Base-by-base conservation (phyloP, 140 eudicot genomes). In the Erigeron philadelphicus region DNA sequence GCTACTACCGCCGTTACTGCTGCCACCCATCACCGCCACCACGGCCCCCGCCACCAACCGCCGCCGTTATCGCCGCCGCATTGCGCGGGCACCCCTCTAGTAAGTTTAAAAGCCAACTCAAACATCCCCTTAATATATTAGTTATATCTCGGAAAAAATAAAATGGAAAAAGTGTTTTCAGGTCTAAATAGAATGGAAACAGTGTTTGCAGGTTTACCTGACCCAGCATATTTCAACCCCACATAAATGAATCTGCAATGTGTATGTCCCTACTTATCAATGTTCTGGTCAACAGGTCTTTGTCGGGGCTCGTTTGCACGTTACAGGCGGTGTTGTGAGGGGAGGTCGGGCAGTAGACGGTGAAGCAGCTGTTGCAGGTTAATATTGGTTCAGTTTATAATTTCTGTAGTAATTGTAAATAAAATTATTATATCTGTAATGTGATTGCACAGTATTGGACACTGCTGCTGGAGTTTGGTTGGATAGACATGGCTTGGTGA, bases 401-500 rank as follows among this genome's bases (percentile, higher is more conserved):
- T 38, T 67, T 23, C 5, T 64, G 23, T 9, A 72, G 61, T 60
- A 19, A 55, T 42, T 11, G 38, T 66, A 17, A 46, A 63, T 21
- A 50, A 11, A 56, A 16, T 12, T 47, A 48, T 5, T 56, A 21
- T 63, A 19, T 64, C 61, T 41, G 38, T 3, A 60, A 80, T 41
- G 44, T 41, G 43, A 61, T 55, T 11, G 66, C 71, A 75, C 80
- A 93, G 98, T 93, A 19, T 72, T 93, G 86, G 98, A 93, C 81
- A 93, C 98, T 70, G 89, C 98, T 59, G 97, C 98, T 80, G 98
- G 98, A 62, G 95, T 82, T 59, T 93, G 98, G 98, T 73, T 89
- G 18, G 98, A 93, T 75, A 87, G 86, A 79, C 84, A 87, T 59
- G 98, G 98, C 46, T 82, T 83, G 73, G 98, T 93, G 57, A 93